A percentile compares a stretch with the other conserved stretches of the same genome.
phyloP scores from a whole-genome alignment of 2,329 filamentous ascomycete genomes.

The Fusarium chuoi region DNA sequence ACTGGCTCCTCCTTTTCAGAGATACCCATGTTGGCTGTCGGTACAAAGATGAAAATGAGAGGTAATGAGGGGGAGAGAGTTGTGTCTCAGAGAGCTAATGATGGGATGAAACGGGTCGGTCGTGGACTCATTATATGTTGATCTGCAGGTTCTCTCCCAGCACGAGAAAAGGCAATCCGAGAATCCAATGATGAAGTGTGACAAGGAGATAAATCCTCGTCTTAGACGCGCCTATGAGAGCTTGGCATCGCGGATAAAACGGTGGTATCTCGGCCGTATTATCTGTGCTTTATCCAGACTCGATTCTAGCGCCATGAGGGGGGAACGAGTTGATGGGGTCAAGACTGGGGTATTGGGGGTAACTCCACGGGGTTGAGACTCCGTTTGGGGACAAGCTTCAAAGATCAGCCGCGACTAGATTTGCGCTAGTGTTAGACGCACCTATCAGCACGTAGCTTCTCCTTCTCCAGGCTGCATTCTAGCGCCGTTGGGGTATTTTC shows the following conservation, averaged over 20 bases:
- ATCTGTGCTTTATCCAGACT: neutral
- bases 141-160: neutral
- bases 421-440: neutral
- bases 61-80: neutral
- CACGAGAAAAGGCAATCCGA: neutral
- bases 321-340: neutral
- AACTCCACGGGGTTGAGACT: neutral
- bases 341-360: neutral
- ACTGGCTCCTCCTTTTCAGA: neutral
- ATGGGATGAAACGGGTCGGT: neutral
- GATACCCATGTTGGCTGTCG: neutral
- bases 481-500: neutral
- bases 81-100: neutral
- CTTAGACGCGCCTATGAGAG: conserved; percentile 6
- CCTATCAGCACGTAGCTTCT: neutral
- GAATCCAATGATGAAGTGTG: neutral
- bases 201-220: neutral
- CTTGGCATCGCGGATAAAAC: neutral
- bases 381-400: neutral
- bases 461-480: neutral
- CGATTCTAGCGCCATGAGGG: neutral
- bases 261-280: neutral
- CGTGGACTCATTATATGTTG: neutral
- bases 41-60: neutral
- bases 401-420: neutral